A percentile compares a stretch with the other conserved stretches of the same genome.
These are phyloP conservation scores for Penicillium dipodomyicola DNA, from an alignment of 495 filamentous ascomycete species.

Conservation along the genomic window DNA sequence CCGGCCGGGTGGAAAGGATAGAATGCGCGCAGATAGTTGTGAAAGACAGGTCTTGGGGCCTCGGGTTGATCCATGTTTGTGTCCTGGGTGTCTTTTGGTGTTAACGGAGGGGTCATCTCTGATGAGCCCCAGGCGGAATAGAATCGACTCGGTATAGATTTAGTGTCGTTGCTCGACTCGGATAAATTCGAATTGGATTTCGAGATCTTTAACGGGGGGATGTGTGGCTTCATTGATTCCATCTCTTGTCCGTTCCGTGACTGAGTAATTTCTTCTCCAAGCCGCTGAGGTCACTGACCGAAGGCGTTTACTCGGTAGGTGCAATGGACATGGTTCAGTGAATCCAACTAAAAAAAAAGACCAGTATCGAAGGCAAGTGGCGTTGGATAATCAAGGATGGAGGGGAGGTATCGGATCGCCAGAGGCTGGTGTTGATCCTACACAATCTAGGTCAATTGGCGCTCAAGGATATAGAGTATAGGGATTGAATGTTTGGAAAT, in stretches of 20 bases:
- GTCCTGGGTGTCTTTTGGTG: slow-evolving; percentile 63
- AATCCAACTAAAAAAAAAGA: slow-evolving; percentile 8
- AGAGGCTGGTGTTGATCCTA: slow-evolving; percentile 30
- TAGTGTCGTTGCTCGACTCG: slow-evolving; percentile 31
- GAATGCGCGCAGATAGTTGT: slow-evolving; percentile 94
- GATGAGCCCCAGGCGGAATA: slow-evolving; percentile 30
- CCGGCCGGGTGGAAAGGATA: slow-evolving; percentile 85
- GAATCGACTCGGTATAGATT: slow-evolving; percentile 27
- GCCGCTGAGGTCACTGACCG: slow-evolving; percentile 37
- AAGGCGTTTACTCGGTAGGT: slow-evolving; percentile 29
- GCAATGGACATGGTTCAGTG: slow-evolving; percentile 37
- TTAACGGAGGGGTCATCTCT: slow-evolving; percentile 71
- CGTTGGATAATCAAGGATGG: slow-evolving; percentile 15
- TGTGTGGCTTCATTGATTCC: slow-evolving; percentile 49
- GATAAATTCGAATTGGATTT: slow-evolving; percentile 56
- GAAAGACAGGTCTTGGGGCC: slow-evolving; percentile 65
- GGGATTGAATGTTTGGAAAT: slow-evolving; percentile 31
- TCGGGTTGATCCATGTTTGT: slow-evolving; percentile 45
- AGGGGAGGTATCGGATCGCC: slow-evolving; percentile 22
- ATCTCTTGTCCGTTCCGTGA: slow-evolving; percentile 26
- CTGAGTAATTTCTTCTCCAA: slow-evolving; percentile 11
- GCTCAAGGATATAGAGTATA: slow-evolving; percentile 17
- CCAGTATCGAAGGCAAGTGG: slow-evolving; percentile 10
- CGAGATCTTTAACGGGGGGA: slow-evolving; percentile 71
- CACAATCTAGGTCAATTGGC: slow-evolving; percentile 31